These are phyloP conservation scores for Leptodermis oblonga DNA, from an alignment of 257 asterid species.

Conservation along the genomic window DNA sequence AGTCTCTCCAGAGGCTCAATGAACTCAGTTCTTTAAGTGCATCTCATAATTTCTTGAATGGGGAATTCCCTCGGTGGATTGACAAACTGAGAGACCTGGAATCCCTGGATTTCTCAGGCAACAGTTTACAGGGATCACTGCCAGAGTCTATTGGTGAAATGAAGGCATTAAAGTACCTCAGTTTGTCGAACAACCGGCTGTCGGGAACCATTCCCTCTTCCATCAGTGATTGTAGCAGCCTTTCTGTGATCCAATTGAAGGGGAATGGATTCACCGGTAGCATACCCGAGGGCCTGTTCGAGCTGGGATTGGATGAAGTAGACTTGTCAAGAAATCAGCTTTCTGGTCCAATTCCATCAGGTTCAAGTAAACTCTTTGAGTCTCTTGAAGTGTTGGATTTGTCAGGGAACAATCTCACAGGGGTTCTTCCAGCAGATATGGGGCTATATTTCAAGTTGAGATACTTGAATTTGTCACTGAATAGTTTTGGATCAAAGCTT, in stretches of 20 bases:
- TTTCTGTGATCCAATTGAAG: constrained; percentile 45
- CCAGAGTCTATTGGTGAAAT: constrained; percentile 55
- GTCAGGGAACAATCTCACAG: constrained; percentile 59
- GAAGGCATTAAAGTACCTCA: constrained; percentile 38
- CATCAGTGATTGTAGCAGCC: constrained; percentile 28
- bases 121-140: constrained; percentile 47
- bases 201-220: constrained; percentile 59
- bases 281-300: constrained; percentile 58
- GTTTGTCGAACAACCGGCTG: constrained; percentile 42
- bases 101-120: constrained; percentile 51
- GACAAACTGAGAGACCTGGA: constrained; percentile 42
- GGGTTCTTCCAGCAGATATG: constrained; percentile 67
- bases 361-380: constrained; percentile 50
- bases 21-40: constrained; percentile 36
- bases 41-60: constrained; percentile 48
- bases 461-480: constrained; percentile 80
- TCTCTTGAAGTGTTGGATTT: constrained; percentile 63
- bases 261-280: constrained; percentile 55
- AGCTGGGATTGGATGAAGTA: constrained; percentile 54
- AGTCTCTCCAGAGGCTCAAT: constrained; percentile 45
- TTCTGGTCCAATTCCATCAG: constrained; percentile 57
- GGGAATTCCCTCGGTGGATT: constrained; percentile 78
- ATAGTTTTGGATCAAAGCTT: constrained; percentile 60
- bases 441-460: constrained; percentile 66
- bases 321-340: constrained; percentile 73